These are phyloP conservation scores for Sclerotinia subarctica DNA, from an alignment of 2,329 filamentous ascomycete genomes.

Conservation along the genomic window DNA sequence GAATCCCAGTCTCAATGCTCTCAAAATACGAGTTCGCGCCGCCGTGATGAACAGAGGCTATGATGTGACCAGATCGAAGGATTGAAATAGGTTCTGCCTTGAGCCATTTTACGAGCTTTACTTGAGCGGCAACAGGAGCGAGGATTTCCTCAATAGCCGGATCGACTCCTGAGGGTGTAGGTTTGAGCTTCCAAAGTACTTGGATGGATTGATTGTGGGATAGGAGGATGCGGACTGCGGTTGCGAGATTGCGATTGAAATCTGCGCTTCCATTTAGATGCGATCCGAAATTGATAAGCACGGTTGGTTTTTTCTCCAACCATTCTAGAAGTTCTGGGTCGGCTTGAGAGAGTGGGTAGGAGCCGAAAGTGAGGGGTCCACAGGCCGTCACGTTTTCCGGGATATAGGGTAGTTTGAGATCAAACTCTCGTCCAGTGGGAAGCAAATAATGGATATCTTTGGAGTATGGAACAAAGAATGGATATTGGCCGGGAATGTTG, in stretches of 20 bases:
- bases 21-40: conserved; percentile 46
- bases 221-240: conserved; percentile 41
- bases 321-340: conserved; percentile 45
- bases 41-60: conserved; percentile 42
- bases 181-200: conserved; percentile 41
- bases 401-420: conserved; percentile 43
- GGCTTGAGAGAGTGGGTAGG: conserved; percentile 38
- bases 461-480: conserved; percentile 36
- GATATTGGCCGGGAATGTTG: conserved; percentile 30
- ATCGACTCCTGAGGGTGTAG: conserved; percentile 20
- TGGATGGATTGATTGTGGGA: conserved; percentile 34
- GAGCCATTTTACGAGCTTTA: conserved; percentile 45
- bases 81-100: conserved; percentile 41
- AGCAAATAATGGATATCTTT: conserved; percentile 35
- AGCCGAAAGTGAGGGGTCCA: conserved; percentile 46
- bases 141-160: conserved; percentile 11
- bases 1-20: conserved; percentile 42
- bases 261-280: conserved; percentile 25
- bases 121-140: conserved; percentile 26
- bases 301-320: conserved; percentile 44
- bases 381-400: conserved; percentile 45
- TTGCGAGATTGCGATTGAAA: conserved; percentile 43
- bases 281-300: conserved; percentile 51
- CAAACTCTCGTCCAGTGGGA: conserved; percentile 28
- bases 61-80: conserved; percentile 40